Conservation (phyloP, 257 asterid genomes). For the Petrea volubilis region DNA sequence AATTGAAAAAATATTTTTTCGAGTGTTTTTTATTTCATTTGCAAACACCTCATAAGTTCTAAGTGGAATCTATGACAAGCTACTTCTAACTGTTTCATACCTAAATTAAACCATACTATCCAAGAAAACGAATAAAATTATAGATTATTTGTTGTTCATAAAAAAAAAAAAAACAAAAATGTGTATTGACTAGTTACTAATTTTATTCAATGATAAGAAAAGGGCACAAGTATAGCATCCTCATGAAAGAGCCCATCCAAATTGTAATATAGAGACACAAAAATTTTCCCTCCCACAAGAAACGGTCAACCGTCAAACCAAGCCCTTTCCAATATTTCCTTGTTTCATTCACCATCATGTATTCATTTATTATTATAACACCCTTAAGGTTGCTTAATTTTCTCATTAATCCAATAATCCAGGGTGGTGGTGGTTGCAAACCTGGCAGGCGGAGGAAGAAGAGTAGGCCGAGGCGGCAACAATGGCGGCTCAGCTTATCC, state of each 20-base stretch:
- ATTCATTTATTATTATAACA: not conserved
- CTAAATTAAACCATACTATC: no score
- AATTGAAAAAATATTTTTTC: no score
- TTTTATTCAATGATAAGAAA: not conserved
- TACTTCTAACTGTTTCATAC: no score
- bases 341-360: not conserved
- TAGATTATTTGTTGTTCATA: no score
- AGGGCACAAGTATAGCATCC: not conserved
- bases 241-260: not conserved
- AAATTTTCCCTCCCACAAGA: conserved; percentile 11
- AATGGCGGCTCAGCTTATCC: conserved; percentile 15
- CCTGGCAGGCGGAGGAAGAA: conserved; percentile 30
- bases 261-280: not conserved
- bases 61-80: no score
- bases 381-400: not conserved
- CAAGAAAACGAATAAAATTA: no score
- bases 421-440: conserved; percentile 18
- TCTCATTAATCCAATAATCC: not conserved
- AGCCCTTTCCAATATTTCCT: not conserved
- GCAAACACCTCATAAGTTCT: no score
- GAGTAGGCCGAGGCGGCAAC: conserved; percentile 26
- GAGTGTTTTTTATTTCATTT: no score
- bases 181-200: not conserved
- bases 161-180: no score
- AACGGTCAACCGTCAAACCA: conserved; percentile 32